phyloP scores from a whole-genome alignment of 331 rosid species.

The Dryas integrifolia region DNA sequence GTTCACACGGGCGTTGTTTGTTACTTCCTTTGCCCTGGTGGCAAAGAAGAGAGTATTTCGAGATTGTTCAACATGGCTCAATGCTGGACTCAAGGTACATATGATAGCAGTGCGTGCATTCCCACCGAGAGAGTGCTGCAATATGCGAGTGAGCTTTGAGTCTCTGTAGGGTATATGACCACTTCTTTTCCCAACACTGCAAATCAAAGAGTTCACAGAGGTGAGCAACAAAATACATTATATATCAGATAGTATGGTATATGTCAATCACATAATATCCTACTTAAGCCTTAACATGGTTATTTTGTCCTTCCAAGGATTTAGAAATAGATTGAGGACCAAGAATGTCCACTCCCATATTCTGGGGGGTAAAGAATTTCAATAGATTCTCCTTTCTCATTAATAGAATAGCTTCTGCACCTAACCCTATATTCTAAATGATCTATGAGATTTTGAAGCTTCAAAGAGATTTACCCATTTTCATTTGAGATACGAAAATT shows the following conservation, averaged over 20 bases:
- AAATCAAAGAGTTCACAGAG: constrained; percentile 9
- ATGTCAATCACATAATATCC: neutral
- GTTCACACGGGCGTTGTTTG: constrained; percentile 93
- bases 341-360: no score
- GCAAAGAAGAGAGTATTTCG: constrained; percentile 94
- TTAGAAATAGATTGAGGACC: no score
- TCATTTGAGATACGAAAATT: neutral
- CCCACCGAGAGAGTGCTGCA: constrained; percentile 99
- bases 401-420: no score
- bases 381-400: neutral
- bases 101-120: constrained; percentile 97
- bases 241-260: neutral
- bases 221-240: neutral
- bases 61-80: constrained; percentile 91
- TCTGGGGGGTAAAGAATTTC: no score
- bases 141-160: constrained; percentile 95
- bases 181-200: constrained; percentile 87
- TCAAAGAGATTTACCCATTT: no score
- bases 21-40: constrained; percentile 95
- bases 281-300: neutral
- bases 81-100: constrained; percentile 95
- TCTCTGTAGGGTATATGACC: constrained; percentile 97
- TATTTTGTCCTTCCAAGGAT: no score
- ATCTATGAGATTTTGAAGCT: no score
- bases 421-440: no score